Evolutionary conservation across 2,329 filamentous ascomycete species (phyloP).

Genomic region (Ceratocystis cubensis): DNA sequence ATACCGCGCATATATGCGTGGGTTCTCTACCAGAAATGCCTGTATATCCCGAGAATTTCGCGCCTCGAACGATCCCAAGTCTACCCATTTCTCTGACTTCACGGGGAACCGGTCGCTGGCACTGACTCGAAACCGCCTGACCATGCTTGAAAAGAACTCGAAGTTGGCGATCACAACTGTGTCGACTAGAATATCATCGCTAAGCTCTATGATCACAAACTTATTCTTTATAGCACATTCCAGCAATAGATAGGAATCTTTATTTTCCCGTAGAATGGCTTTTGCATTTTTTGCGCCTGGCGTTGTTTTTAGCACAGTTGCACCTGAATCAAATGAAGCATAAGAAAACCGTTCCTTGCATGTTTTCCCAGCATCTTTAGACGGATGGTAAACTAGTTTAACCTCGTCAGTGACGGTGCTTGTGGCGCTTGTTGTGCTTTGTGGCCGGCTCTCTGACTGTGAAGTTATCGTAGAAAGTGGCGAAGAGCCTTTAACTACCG

Average conservation of each 20-base stretch:
- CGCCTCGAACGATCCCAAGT: conserved; percentile 78
- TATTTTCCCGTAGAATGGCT: conserved; percentile 85
- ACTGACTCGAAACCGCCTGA: conserved; percentile 78
- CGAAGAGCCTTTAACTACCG: neutral
- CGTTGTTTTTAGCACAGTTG: conserved; percentile 84
- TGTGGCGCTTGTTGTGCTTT: neutral
- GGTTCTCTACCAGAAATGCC: conserved; percentile 85
- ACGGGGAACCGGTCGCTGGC: conserved; percentile 92
- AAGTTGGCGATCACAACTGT: conserved; percentile 97
- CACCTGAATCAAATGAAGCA: conserved; percentile 92
- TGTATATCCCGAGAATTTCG: conserved; percentile 89
- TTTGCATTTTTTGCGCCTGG: conserved; percentile 75
- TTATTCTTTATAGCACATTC: conserved; percentile 80
- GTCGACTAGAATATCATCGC: conserved; percentile 74
- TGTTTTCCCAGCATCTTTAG: conserved; percentile 90
- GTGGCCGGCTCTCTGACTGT: neutral
- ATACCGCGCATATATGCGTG: conserved; percentile 91
- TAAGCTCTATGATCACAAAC: conserved; percentile 88
- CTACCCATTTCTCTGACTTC: conserved; percentile 83
- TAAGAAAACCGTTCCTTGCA: conserved; percentile 98
- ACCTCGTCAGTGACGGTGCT: conserved; percentile 4
- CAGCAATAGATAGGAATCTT: conserved; percentile 96
- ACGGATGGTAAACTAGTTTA: conserved; percentile 40
- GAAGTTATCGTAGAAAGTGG: neutral
- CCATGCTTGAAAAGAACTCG: conserved; percentile 97